Evolutionary conservation across 169 alveolate genomes (phyloP).

Genomic region (Eimeria necatrix): DNA sequence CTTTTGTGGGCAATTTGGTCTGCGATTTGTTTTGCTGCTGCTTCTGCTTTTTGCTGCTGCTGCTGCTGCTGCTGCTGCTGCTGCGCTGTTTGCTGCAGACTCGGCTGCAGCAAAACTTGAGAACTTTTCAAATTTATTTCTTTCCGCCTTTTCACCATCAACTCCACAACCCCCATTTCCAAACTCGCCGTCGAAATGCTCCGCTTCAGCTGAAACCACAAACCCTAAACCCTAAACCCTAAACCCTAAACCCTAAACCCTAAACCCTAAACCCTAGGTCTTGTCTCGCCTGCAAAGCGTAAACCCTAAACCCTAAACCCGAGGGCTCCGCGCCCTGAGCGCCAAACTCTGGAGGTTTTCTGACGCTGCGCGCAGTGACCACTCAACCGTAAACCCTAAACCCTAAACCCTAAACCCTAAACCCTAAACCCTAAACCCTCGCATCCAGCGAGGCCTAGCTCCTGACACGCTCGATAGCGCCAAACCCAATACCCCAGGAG

Average conservation of each 20-base stretch:
- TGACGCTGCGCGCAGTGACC: no score
- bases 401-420: no score
- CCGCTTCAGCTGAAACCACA: not conserved
- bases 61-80: not conserved
- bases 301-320: not conserved
- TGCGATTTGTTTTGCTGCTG: not conserved
- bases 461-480: not conserved
- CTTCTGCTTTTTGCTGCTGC: not conserved
- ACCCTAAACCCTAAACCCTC: no score
- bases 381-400: no score
- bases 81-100: not conserved
- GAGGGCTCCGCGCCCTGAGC: no score
- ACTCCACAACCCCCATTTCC: not conserved
- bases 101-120: not conserved
- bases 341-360: no score
- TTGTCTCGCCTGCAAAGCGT: conserved; percentile 54
- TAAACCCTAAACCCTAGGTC: conserved; percentile 4
- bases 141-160: not conserved
- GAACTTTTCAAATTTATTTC: not conserved
- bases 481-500: no score
- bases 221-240: not conserved
- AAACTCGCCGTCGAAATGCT: not conserved
- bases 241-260: not conserved
- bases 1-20: not conserved
- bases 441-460: no score